Percentiles rank a stretch among this genome's conserved stretches.
These are phyloP conservation scores for Trichothecium sympodiale DNA, from an alignment of 2,329 filamentous ascomycete genomes.

Conservation along the genomic window DNA sequence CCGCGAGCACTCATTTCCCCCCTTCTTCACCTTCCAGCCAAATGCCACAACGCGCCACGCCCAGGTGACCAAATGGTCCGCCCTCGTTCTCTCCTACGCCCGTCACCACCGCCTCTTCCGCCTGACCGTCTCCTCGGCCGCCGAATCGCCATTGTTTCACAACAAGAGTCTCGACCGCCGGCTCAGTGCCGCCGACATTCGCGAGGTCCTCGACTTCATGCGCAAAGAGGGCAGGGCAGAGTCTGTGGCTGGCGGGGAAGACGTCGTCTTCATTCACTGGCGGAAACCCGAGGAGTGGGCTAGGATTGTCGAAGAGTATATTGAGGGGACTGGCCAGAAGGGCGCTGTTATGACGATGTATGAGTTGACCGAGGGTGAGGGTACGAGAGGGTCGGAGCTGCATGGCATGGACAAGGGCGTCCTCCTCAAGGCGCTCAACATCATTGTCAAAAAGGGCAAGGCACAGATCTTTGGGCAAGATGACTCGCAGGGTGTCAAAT, in stretches of 20 bases:
- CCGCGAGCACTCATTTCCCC: slow-evolving; percentile 62
- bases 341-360: slow-evolving; percentile 85
- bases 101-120: slow-evolving; percentile 66
- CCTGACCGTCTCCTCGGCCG: slow-evolving; percentile 51
- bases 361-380: slow-evolving; percentile 82
- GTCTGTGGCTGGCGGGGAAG: slow-evolving; percentile 38
- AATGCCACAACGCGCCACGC: slow-evolving; percentile 63
- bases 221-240: slow-evolving; percentile 51
- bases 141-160: slow-evolving; percentile 43
- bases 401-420: slow-evolving; percentile 80
- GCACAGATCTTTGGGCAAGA: slow-evolving; percentile 89
- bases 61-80: slow-evolving; percentile 77
- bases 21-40: slow-evolving; percentile 76
- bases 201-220: slow-evolving; percentile 50
- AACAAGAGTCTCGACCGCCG: slow-evolving; percentile 44
- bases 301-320: slow-evolving; percentile 62
- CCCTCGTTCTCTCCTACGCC: slow-evolving; percentile 75
- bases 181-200: slow-evolving; percentile 37
- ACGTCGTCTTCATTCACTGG: slow-evolving; percentile 72
- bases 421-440: slow-evolving; percentile 64
- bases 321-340: slow-evolving; percentile 81
- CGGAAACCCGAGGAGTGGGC: slow-evolving; percentile 86
- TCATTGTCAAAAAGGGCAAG: slow-evolving; percentile 81
- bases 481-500: slow-evolving; percentile 87
- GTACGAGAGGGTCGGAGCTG: slow-evolving; percentile 63